Conservation (phyloP, 2,329 filamentous ascomycete genomes). For the Colletotrichum paranaense region DNA sequence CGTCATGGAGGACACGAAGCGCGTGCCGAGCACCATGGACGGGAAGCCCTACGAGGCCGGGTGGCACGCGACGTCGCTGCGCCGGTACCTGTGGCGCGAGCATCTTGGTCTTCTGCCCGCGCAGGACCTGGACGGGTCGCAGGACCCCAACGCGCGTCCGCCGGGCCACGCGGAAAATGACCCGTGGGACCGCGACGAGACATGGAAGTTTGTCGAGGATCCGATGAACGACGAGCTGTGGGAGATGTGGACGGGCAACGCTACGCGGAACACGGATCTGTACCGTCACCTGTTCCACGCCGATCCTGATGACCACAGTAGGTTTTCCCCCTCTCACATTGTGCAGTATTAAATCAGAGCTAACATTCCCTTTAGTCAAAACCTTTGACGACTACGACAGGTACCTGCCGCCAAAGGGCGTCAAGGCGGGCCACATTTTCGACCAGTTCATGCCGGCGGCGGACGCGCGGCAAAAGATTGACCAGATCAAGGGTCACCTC, state of each 20-base stretch:
- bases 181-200: constrained; percentile 68
- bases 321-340: constrained; percentile 40
- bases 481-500: constrained; percentile 83
- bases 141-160: constrained; percentile 80
- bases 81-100: constrained; percentile 88
- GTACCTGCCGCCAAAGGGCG: constrained; percentile 76
- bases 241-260: constrained; percentile 75
- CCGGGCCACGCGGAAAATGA: constrained; percentile 76
- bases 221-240: constrained; percentile 75
- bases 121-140: constrained; percentile 74
- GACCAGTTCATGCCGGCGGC: constrained; percentile 80
- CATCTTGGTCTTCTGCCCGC: constrained; percentile 85
- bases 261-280: constrained; percentile 77
- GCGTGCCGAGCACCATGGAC: constrained; percentile 79
- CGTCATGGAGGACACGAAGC: constrained; percentile 85
- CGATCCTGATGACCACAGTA: constrained; percentile 88
- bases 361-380: constrained; percentile 66
- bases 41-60: constrained; percentile 81
- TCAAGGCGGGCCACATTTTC: constrained; percentile 88
- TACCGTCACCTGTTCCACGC: constrained; percentile 87
- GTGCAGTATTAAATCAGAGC: constrained; percentile 15
- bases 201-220: constrained; percentile 75
- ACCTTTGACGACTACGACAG: constrained; percentile 90
- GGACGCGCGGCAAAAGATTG: constrained; percentile 80
- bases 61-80: constrained; percentile 83